Evolutionary conservation across 257 asterid species (phyloP), one percentile per base, ranked within the genome.

Genomic region (Primulina huaijiensis): DNA sequence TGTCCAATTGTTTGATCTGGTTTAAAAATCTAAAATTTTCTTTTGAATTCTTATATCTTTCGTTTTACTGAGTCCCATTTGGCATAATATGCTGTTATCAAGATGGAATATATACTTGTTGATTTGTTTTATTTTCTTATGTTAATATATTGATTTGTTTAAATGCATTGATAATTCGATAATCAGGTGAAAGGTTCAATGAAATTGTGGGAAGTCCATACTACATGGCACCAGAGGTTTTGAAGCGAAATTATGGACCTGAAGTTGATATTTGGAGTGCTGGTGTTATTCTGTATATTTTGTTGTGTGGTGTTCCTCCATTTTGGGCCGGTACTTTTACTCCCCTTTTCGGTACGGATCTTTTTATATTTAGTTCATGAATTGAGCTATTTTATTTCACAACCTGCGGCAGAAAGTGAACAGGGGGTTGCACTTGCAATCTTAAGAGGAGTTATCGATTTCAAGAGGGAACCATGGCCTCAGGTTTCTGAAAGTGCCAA

Each of bases 381-480:
- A 40, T 53, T 77, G 60, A 74, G 34, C 60, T 23, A 69, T 67
- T 64, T 65, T n/a, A 34, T 68, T 61, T 34, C 37, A 30, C 58
- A 67, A 10, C 31, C 57, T 73, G 35, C 37, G 79, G 77, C 87
- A 92, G 98, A 92, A 85, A 83, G 84, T 52, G 98, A 92, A 72
- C 97, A 92, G 82, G 98, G 98, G 17, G 97, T 92, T 73, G 98
- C 98, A 53, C 84, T 92, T 33, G 90, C 98, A 50, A 92, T 92
- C 71, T 79, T 89, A 46, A 84, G 96, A 76, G 97, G 98, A 67
- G 88, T 85, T 72, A 76, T 88, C 65, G 96, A 89, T 79, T 92
- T 92, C 38, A 88, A 82, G 86, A 89, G 96, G 85, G 98, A 92
- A 72, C 98, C 97, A 53, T 92, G 97, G 98, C 95, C 98, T 52